Base-by-base conservation (phyloP, 1,284 basidiomycete genomes). In the Lentinus polychrous region DNA sequence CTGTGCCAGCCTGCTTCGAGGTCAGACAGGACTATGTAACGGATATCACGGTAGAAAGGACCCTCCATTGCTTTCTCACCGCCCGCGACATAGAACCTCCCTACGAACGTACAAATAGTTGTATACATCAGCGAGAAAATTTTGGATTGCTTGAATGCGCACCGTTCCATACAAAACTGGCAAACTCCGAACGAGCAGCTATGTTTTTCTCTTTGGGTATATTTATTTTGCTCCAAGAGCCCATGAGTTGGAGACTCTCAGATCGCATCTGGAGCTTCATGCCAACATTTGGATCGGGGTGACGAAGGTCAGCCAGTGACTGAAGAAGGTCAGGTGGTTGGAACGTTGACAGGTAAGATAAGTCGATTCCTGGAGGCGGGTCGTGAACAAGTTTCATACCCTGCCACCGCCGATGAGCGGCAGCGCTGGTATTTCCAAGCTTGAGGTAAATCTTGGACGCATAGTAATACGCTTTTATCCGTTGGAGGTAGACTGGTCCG, bases 31-130 rank as follows among this genome's bases (percentile, higher is more conserved):
- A 69, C 60, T 20, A 70, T 50, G 39, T 50, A 64, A 56, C 59
- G 64, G n/a, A 70, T 49, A 50, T 70, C 67, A 12, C 57, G 54
- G 54, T 61, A 66, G 33, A 57, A 64, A 6, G 54, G 65, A 11
- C 55, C 65, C n/a, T 55, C 48, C 24, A 53, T 45, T 18, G 53
- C 55, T 45, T 59, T 57, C 45, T 62, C 53, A 1, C 68, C 68
- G 8, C 67, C 67, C 22, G 57, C 58, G 15, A 69, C 55, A 49
- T 70, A 70, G 24, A 68, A 49, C 20, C 57, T 56, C 33, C 65
- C 66, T 69, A 27, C 10, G 45, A 22, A 31, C 8, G 38, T 18
- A 15, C 17, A 34, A 18, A 34, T 22, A 36, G n/a, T 38, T 10
- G 45, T 11, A 2, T 2, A n/a, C n/a, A 5, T 12, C 4, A 15